These are phyloP conservation scores for Vaccinium macrocarpon DNA, from an alignment of 148 eudicot species.

Conservation along the genomic window DNA sequence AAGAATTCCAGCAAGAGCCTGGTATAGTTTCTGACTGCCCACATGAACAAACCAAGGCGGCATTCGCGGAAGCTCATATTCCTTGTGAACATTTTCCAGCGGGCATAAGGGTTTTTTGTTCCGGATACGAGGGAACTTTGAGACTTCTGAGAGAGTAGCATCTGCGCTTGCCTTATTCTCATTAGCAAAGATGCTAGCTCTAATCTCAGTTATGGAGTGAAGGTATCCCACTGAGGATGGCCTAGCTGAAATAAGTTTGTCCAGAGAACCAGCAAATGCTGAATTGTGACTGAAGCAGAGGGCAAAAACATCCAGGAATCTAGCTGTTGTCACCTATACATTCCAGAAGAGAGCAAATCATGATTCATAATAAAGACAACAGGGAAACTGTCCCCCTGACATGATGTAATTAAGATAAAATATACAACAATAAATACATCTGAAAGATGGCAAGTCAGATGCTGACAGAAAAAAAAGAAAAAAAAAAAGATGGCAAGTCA, in stretches of 20 bases:
- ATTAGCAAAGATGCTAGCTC: constrained; percentile 29
- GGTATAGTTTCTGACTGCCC: constrained; percentile 73
- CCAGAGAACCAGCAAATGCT: constrained; percentile 80
- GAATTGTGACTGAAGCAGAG: constrained; percentile 87
- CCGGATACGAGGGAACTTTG: constrained; percentile 19
- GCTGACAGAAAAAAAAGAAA: too few species aligned
- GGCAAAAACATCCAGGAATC: constrained; percentile 71
- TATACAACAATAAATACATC: background rate
- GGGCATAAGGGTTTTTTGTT: constrained; percentile 29
- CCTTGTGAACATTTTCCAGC: constrained; percentile 27
- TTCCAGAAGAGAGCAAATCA: constrained; percentile 11
- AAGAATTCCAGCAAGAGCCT: constrained; percentile 70
- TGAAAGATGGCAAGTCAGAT: background rate
- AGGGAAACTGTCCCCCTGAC: background rate
- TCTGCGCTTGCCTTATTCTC: constrained; percentile 21
- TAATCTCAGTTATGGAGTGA: constrained; percentile 79
- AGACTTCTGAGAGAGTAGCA: constrained; percentile 34
- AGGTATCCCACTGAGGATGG: constrained; percentile 67
- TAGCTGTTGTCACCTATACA: constrained; percentile 68
- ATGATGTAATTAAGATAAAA: background rate
- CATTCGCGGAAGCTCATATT: constrained; percentile 74
- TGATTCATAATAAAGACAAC: constrained; percentile 1
- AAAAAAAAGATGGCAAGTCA: background rate
- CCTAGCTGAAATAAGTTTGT: constrained; percentile 52
- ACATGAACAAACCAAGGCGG: constrained; percentile 88